Percentiles rank a stretch among this genome's conserved stretches.
phyloP scores from a whole-genome alignment of 768 basidiomycete genomes.

The Phanerochaete sordida region DNA sequence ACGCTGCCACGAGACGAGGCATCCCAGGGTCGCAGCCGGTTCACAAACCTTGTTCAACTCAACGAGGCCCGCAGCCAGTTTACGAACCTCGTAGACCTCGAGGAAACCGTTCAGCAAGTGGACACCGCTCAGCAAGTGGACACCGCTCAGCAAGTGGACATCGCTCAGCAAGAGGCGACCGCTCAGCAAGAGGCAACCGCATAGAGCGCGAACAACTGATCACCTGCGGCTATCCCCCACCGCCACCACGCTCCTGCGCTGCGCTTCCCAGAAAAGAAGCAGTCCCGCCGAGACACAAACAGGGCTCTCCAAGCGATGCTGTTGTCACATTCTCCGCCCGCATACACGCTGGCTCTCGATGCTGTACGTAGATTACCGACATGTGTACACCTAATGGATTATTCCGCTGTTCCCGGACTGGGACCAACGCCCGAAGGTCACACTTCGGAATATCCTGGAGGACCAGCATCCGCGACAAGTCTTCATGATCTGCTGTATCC shows the following conservation, averaged over 20 bases:
- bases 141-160: too few species aligned
- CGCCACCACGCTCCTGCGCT: background rate
- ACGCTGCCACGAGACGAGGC: slow-evolving; percentile 81
- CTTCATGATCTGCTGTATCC: too few species aligned
- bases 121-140: too few species aligned
- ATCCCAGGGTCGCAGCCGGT: slow-evolving; percentile 74
- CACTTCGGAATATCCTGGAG: too few species aligned
- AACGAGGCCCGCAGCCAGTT: too few species aligned
- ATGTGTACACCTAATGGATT: background rate
- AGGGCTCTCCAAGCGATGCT: background rate
- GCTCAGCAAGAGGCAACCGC: slow-evolving; percentile 14
- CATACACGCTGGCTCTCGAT: background rate
- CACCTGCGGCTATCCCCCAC: background rate
- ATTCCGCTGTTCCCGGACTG: too few species aligned
- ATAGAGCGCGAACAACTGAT: slow-evolving; percentile 10
- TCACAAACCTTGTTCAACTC: too few species aligned
- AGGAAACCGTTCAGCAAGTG: too few species aligned
- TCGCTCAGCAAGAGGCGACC: too few species aligned
- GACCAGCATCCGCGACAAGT: too few species aligned
- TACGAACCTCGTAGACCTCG: too few species aligned
- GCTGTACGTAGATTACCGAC: background rate
- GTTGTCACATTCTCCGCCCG: background rate
- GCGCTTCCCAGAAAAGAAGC: background rate
- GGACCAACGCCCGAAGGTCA: too few species aligned
- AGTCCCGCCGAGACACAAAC: background rate